Evolutionary conservation across 179 eudicot species (phyloP).

Genomic region (Carnegiea gigantea): DNA sequence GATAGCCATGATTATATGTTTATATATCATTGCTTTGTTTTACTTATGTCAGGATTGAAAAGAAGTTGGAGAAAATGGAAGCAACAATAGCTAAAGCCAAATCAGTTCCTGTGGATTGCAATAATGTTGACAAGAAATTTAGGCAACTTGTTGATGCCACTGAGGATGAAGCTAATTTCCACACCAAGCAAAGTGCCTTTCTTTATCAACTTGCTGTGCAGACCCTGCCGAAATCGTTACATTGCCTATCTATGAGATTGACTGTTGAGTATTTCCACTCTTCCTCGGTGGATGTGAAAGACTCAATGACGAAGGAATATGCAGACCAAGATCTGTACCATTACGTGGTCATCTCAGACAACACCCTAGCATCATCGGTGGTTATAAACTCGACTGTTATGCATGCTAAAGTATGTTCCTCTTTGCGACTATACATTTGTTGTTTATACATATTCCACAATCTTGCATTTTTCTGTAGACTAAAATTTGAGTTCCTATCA

Average conservation of each 20-base stretch:
- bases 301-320: constrained; percentile 41
- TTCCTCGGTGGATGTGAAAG: constrained; percentile 47
- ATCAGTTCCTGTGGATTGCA: constrained; percentile 61
- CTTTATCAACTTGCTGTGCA: constrained; percentile 90
- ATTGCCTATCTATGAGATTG: constrained; percentile 87
- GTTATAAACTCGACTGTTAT: constrained; percentile 87
- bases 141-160: constrained; percentile 94
- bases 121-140: constrained; percentile 91
- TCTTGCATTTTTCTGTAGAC: not conserved
- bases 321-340: constrained; percentile 65
- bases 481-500: constrained; percentile 36
- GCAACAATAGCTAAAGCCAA: constrained; percentile 66
- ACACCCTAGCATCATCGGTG: constrained; percentile 79
- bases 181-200: constrained; percentile 92
- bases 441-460: not conserved
- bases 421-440: constrained; percentile 5
- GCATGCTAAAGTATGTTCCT: constrained; percentile 63
- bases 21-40: not conserved
- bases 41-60: constrained; percentile 48
- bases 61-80: constrained; percentile 73
- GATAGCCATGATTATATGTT: not conserved
- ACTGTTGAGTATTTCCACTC: constrained; percentile 80
- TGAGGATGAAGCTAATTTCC: constrained; percentile 93
- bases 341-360: constrained; percentile 78
- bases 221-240: constrained; percentile 92